Conservation (phyloP, 2,329 filamentous ascomycete genomes). For the Xylariales sp. region DNA sequence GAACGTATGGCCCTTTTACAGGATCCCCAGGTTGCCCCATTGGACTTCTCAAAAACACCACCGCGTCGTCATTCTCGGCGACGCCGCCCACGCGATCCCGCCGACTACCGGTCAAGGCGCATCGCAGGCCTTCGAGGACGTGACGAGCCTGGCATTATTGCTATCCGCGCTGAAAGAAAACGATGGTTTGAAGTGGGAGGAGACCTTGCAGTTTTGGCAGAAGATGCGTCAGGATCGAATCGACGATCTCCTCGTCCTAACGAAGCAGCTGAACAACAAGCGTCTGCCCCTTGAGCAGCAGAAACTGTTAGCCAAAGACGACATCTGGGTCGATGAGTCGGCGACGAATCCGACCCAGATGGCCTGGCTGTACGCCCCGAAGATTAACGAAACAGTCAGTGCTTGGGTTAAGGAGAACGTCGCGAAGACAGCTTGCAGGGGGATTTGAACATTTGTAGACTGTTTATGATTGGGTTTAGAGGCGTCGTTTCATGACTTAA, state of each 20-base stretch:
- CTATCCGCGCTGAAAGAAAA: slow-evolving; percentile 27
- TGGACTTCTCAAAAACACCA: slow-evolving; percentile 38
- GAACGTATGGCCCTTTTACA: slow-evolving; percentile 40
- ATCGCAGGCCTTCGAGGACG: slow-evolving; percentile 44
- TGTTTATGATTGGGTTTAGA: too few species aligned
- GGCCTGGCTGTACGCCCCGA: slow-evolving; percentile 41
- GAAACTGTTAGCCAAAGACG: slow-evolving; percentile 34
- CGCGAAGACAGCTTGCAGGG: neutral
- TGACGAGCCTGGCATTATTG: slow-evolving; percentile 38
- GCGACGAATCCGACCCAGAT: slow-evolving; percentile 41
- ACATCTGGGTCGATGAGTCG: slow-evolving; percentile 41
- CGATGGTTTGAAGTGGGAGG: slow-evolving; percentile 29
- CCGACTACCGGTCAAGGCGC: slow-evolving; percentile 41
- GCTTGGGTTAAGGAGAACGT: slow-evolving; percentile 17
- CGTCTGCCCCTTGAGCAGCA: slow-evolving; percentile 44
- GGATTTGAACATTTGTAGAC: neutral
- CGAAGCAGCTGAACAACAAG: slow-evolving; percentile 41
- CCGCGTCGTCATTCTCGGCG: slow-evolving; percentile 38
- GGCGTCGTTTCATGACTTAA: too few species aligned
- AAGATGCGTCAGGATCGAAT: slow-evolving; percentile 42
- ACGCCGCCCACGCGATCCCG: slow-evolving; percentile 42
- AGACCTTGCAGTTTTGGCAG: slow-evolving; percentile 43
- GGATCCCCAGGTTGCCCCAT: slow-evolving; percentile 29
- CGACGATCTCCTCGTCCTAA: slow-evolving; percentile 39
- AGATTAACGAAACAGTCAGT: slow-evolving; percentile 37